phyloP scores from a whole-genome alignment of 2,329 filamentous ascomycete species.

The Fusarium verticillioides region DNA sequence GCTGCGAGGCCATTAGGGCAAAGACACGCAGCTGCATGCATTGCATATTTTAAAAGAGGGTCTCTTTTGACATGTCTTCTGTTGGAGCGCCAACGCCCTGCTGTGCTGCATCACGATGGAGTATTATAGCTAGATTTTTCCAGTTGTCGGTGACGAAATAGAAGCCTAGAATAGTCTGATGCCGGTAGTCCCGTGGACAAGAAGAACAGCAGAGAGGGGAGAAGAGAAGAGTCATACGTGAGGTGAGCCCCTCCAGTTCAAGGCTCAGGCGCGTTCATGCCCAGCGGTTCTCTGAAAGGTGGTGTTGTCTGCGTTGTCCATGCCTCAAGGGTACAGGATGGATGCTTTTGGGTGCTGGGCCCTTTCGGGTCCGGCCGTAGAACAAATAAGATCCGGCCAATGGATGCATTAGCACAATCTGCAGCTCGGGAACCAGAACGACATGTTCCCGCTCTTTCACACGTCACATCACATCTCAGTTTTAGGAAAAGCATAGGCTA shows the following conservation, averaged over 20 bases:
- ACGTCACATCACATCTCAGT: conserved; percentile 36
- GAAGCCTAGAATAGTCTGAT: conserved; percentile 18
- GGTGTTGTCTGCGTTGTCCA: conserved; percentile 41
- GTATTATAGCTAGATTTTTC: conserved; percentile 13
- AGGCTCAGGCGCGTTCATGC: conserved; percentile 42
- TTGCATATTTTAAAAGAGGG: conserved; percentile 39
- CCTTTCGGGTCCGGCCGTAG: conserved; percentile 31
- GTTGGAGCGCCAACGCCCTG: conserved; percentile 34
- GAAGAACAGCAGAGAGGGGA: not conserved
- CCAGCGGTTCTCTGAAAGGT: conserved; percentile 34
- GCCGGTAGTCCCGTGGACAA: conserved; percentile 10
- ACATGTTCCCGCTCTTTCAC: conserved; percentile 34
- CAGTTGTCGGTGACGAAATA: conserved; percentile 41
- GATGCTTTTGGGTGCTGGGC: not conserved
- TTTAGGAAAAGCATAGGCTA: conserved; percentile 15
- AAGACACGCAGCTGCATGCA: conserved; percentile 39
- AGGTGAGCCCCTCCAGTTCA: conserved; percentile 40
- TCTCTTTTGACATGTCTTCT: conserved; percentile 19
- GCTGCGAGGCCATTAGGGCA: conserved; percentile 39
- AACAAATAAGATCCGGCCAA: conserved; percentile 29
- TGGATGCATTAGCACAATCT: conserved; percentile 27
- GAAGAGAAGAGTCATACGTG: conserved; percentile 38
- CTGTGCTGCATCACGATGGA: conserved; percentile 38
- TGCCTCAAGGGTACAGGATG: conserved; percentile 11
- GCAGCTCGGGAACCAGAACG: conserved; percentile 40